phyloP scores from a whole-genome alignment of 2,329 filamentous ascomycete genomes.

The Botryotinia convoluta region DNA sequence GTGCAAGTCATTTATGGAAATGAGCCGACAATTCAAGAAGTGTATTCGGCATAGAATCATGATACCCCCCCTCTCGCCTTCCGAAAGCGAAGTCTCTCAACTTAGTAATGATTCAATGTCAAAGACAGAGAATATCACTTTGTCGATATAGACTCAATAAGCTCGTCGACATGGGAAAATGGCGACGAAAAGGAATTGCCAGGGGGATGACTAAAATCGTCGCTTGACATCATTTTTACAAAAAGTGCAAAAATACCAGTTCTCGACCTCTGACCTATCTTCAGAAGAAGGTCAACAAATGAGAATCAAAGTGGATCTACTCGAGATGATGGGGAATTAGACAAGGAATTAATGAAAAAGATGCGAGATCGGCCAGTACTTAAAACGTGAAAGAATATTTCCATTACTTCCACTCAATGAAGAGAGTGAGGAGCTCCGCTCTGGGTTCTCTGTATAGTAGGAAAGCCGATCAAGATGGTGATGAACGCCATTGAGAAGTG shows the following conservation, averaged over 20 bases:
- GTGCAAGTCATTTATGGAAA: background rate
- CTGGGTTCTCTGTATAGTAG: too few species aligned
- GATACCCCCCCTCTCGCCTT: slow-evolving; percentile 21
- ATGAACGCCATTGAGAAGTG: background rate
- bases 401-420: background rate
- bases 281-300: background rate
- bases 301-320: slow-evolving; percentile 5
- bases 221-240: background rate
- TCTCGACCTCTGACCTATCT: too few species aligned
- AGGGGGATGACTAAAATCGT: slow-evolving; percentile 32
- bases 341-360: background rate
- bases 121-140: slow-evolving; percentile 32
- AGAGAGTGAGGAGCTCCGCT: too few species aligned
- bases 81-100: slow-evolving; percentile 30
- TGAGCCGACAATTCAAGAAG: slow-evolving; percentile 24
- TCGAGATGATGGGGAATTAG: background rate
- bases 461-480: background rate
- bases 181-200: slow-evolving; percentile 23
- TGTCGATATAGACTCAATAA: slow-evolving; percentile 28
- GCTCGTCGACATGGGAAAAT: slow-evolving; percentile 26
- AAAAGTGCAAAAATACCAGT: background rate
- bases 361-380: background rate
- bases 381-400: background rate
- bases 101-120: slow-evolving; percentile 28
- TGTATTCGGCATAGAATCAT: slow-evolving; percentile 33